Base-by-base conservation (phyloP, 192 early-diverging fungal species). In the Coemansia sp. region DNA sequence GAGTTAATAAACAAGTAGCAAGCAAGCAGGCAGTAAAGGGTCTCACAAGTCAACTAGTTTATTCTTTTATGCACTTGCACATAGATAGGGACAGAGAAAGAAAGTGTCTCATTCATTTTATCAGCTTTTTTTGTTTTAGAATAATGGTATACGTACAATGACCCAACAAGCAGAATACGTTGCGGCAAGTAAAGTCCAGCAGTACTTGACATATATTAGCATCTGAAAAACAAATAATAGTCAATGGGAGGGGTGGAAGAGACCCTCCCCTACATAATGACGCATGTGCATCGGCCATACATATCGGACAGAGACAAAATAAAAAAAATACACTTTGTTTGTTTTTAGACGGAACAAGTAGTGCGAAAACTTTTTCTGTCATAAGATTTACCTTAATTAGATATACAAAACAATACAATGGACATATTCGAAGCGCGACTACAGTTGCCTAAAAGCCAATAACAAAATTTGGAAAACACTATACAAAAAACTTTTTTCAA, bases 231-330 rank as follows among this genome's bases (percentile, higher is more conserved):
- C 10, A 38, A 38, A 38, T 38, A 38, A 7, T 38, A 10, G 36
- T 38, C 5, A 38, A 38, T 7, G 36, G 5, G 36, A n/a, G 36
- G 36, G 36, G 10, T 38, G 36, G 4, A 38, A 38, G 36, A 38
- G 36, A 38, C 36, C 36, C 10, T 38, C 10, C 10, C 10, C 31
- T 6, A 33, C 50, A 64, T 64, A 64, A 50, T 31, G 62, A 34
- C 62, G 54, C 49, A 64, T 64, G 51, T 52, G 62, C 50, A 52
- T 65, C 22, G 63, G 64, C 64, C 64, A 65, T 56, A 65, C 64
- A 65, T 57, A 17, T 29, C 54, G 64, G 64, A 65, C 64, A 65
- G 49, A 25, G 32, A 11, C 33, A 57, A 57, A 31, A 57, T 5
- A 57, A 30, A 25, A 57, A 17, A 11, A 5, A 34, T 57, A 20